A percentile compares a stretch with the other conserved stretches of the same genome.
These are phyloP conservation scores for Antarctomyces pellizariae DNA, from an alignment of 495 filamentous ascomycete species.

Conservation along the genomic window DNA sequence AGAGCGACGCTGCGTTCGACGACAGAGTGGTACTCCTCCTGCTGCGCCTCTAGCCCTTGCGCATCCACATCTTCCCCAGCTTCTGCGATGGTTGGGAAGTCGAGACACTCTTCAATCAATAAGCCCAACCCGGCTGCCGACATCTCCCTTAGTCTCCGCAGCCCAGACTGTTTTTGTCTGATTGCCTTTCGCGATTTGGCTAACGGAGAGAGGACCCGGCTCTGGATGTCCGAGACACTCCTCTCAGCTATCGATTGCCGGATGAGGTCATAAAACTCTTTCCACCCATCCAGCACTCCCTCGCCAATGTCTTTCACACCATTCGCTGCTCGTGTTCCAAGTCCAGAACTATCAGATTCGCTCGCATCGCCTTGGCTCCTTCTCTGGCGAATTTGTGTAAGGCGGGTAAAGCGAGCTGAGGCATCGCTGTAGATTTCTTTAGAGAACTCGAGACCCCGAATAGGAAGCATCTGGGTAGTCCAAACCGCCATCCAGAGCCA, in stretches of 20 bases:
- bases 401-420: constrained; percentile 19
- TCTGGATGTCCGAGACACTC: constrained; percentile 33
- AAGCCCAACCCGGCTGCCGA: constrained; percentile 74
- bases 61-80: constrained; percentile 17
- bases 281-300: constrained; percentile 32
- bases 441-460: constrained; percentile 40
- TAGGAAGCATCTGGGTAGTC: constrained; percentile 58
- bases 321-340: too few relatives aligned
- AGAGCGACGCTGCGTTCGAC: constrained; percentile 49
- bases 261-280: constrained; percentile 60
- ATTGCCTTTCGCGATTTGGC: constrained; percentile 45
- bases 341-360: background rate
- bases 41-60: constrained; percentile 15
- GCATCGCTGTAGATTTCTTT: constrained; percentile 38
- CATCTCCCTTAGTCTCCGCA: constrained; percentile 45
- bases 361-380: constrained; percentile 7
- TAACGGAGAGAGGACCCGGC: constrained; percentile 42
- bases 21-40: constrained; percentile 44
- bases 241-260: constrained; percentile 40
- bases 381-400: constrained; percentile 8
- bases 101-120: constrained; percentile 58
- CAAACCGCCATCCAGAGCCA: constrained; percentile 50
- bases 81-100: constrained; percentile 26
- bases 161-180: constrained; percentile 35
- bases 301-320: constrained; percentile 5